These are phyloP conservation scores for Setaria italica DNA, from an alignment of 202 grass and related monocot genomes.

Conservation along the genomic window DNA sequence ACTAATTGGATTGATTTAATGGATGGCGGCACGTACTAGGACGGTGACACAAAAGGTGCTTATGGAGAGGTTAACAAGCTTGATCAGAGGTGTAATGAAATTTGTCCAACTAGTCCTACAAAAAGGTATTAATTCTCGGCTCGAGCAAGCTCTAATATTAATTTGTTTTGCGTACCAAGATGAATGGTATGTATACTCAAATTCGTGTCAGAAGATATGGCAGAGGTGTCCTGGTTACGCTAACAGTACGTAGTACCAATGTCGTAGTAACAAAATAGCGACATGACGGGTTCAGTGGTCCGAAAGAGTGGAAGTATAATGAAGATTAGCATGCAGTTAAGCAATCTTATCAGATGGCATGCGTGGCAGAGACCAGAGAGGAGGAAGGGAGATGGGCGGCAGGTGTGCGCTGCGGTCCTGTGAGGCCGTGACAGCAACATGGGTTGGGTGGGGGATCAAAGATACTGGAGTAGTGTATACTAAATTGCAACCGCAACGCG, in stretches of 20 bases:
- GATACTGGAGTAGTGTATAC: too few species aligned
- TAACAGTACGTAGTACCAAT: too few species aligned
- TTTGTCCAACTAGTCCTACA: too few species aligned
- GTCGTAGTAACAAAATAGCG: background rate
- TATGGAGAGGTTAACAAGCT: background rate
- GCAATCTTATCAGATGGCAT: background rate
- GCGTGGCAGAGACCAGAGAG: too few species aligned
- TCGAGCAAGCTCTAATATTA: too few species aligned
- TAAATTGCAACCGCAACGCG: too few species aligned
- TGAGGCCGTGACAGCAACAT: background rate
- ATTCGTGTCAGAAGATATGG: too few species aligned
- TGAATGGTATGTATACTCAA: too few species aligned
- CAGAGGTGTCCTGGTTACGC: too few species aligned
- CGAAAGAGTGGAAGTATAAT: background rate
- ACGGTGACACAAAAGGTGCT: background rate
- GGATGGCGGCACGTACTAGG: background rate
- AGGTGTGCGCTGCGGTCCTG: background rate
- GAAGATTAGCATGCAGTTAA: background rate
- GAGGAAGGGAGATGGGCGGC: background rate
- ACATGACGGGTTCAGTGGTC: background rate
- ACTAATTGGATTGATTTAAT: too few species aligned
- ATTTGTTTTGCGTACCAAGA: too few species aligned
- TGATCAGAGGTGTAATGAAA: background rate
- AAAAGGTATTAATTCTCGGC: too few species aligned
- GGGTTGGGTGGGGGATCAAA: background rate